These are phyloP conservation scores for Lasiosphaeris hirsuta DNA, from an alignment of 495 filamentous ascomycete species.

Conservation along the genomic window DNA sequence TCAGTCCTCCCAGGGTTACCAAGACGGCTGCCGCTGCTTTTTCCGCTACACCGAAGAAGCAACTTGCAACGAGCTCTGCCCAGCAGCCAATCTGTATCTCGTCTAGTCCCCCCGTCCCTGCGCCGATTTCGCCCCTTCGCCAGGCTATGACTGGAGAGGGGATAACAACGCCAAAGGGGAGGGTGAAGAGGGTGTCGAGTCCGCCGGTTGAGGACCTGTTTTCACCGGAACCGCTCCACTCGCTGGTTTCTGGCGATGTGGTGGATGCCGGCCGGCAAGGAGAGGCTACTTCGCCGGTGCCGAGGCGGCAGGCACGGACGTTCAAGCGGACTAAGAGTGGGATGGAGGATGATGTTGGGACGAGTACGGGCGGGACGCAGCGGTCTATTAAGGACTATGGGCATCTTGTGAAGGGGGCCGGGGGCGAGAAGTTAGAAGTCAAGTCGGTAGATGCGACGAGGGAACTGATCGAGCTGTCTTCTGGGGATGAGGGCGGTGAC, in stretches of 20 bases:
- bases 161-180: constrained; percentile 4
- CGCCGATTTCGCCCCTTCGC: constrained; percentile 19
- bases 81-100: constrained; percentile 40
- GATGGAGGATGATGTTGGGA: constrained; percentile 1
- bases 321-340: constrained; percentile 29
- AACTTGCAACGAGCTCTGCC: background rate
- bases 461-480: constrained; percentile 5
- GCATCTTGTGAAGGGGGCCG: background rate
- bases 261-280: background rate
- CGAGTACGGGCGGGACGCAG: constrained; percentile 5
- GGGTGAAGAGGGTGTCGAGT: constrained; percentile 10
- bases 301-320: constrained; percentile 8
- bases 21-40: constrained; percentile 16
- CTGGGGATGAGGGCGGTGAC: constrained; percentile 16
- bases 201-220: background rate
- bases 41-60: constrained; percentile 1
- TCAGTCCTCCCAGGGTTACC: constrained; percentile 28
- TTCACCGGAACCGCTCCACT: background rate
- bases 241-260: too few relatives aligned
- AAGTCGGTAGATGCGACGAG: background rate
- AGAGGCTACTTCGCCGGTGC: background rate
- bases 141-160: constrained; percentile 9
- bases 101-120: constrained; percentile 36
- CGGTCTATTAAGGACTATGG: constrained; percentile 19
- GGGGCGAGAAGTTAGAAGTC: too few relatives aligned